Base-by-base conservation (phyloP, 805 yeast genomes). In the Sugiyamaella marilandica region DNA sequence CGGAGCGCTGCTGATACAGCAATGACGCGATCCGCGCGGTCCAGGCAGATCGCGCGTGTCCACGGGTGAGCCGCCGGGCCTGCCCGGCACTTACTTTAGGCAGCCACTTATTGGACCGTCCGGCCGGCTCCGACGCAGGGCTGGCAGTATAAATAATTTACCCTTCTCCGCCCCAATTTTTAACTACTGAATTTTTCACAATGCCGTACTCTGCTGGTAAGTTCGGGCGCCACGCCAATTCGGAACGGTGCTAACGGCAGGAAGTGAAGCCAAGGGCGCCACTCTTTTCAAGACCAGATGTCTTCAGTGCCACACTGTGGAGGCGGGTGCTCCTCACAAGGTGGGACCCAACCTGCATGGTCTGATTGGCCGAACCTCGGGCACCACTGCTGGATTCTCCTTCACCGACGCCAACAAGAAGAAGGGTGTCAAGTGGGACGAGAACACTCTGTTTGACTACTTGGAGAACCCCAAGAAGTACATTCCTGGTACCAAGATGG, bases 401-500 rank as follows among this genome's bases (percentile, higher is more conserved):
- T 94, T 88, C 84, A 90, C 98, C 55, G 99, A 94, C 65, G 98
- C 99, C 72, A 92, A 92, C 88, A 87, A 88, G 83, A 85, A 85
- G 80, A 90, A 90, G 78, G 95, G 90, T 70, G 95, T 94, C 59
- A 65, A 66, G 56, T 94, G 99, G 99, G 65, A 69, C 62, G 90
- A 83, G 70, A 90, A 90, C 72, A 81, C 89, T 74, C 82, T 94
- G 86, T 80, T 85, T 66, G 96, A 87, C 74, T 94, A 94, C 85
- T 83, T 94, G 76, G 95, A 87, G 78, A 94, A 94, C 87, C 99
- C 99, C 79, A 94, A 94, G 95, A 94, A 94, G 81, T 94, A 90
- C 82, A 90, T 94, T 66, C 99, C 99, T 73, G 99, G 99, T 76
- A 94, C 98, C 80, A 94, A 94, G 87, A 94, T 94, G 99, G 98